These are phyloP conservation scores for Malus hybrid DNA, from an alignment of 331 rosid species.

Conservation along the genomic window DNA sequence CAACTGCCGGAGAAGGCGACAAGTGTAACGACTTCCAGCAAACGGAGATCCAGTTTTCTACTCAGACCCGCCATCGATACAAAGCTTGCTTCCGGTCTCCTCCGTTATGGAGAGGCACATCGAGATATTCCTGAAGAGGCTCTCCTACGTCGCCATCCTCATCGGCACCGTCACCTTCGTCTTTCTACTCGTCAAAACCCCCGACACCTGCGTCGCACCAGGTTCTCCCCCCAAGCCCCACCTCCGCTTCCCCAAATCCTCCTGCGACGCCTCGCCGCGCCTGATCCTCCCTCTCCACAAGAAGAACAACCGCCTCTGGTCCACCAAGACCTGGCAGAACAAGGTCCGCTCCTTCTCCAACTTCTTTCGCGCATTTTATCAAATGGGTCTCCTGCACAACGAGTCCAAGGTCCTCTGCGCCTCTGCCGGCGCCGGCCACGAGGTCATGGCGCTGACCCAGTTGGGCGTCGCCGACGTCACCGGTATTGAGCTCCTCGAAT, in stretches of 20 bases:
- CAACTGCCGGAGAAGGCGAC: background rate
- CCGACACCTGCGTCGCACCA: slow-evolving; percentile 55
- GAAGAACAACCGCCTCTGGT: slow-evolving; percentile 63
- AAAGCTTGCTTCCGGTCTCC: background rate
- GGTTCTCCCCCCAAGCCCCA: slow-evolving; percentile 45
- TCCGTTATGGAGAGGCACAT: slow-evolving; percentile 42
- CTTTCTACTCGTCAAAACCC: slow-evolving; percentile 52
- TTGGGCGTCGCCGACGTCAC: slow-evolving; percentile 67
- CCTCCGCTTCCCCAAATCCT: slow-evolving; percentile 61
- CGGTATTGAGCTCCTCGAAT: slow-evolving; percentile 65
- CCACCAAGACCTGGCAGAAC: slow-evolving; percentile 52
- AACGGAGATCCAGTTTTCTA: background rate
- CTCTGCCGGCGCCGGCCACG: slow-evolving; percentile 90
- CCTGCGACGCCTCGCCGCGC: slow-evolving; percentile 67
- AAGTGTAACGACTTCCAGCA: background rate
- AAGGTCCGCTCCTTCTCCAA: slow-evolving; percentile 35
- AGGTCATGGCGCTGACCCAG: slow-evolving; percentile 46
- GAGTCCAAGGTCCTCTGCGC: slow-evolving; percentile 60
- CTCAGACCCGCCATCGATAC: background rate
- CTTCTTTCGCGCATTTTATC: slow-evolving; percentile 34
- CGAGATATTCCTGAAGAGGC: slow-evolving; percentile 32
- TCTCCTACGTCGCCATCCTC: slow-evolving; percentile 47
- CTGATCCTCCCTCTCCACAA: slow-evolving; percentile 41
- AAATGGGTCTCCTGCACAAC: slow-evolving; percentile 50
- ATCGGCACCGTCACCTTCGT: slow-evolving; percentile 57